phyloP scores from a whole-genome alignment of 177 flowering plant species.

The Telopea speciosissima region DNA sequence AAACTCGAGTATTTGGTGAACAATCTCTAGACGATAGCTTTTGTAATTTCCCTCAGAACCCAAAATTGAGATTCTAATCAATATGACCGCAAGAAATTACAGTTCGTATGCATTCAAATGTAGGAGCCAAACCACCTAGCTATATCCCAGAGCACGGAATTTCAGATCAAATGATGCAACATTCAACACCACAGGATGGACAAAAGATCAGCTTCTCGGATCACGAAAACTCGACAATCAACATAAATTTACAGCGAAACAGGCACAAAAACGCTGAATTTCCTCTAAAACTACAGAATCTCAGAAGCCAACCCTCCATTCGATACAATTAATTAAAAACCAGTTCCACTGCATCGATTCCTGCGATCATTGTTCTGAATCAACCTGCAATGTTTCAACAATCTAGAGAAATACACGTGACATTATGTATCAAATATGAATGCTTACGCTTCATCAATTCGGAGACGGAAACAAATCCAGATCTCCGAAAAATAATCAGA shows the following conservation, averaged over 20 bases:
- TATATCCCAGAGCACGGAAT: background rate
- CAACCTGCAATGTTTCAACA: conserved; percentile 7
- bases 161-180: conserved; percentile 1
- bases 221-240: background rate
- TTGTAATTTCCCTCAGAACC: background rate
- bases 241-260: background rate
- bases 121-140: background rate
- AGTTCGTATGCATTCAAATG: background rate
- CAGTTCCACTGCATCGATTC: background rate
- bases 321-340: background rate
- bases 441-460: background rate
- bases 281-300: background rate
- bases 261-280: background rate
- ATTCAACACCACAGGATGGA: background rate
- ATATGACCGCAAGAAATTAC: background rate
- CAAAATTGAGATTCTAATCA: background rate
- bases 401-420: background rate
- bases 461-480: background rate
- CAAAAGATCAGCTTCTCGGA: background rate
- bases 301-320: background rate
- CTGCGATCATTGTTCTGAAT: background rate
- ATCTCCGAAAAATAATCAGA: background rate
- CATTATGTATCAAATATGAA: background rate
- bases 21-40: background rate
- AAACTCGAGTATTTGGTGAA: background rate